Conservation (phyloP, 352 stramenopile genomes). For the Pythium dissotocum region DNA sequence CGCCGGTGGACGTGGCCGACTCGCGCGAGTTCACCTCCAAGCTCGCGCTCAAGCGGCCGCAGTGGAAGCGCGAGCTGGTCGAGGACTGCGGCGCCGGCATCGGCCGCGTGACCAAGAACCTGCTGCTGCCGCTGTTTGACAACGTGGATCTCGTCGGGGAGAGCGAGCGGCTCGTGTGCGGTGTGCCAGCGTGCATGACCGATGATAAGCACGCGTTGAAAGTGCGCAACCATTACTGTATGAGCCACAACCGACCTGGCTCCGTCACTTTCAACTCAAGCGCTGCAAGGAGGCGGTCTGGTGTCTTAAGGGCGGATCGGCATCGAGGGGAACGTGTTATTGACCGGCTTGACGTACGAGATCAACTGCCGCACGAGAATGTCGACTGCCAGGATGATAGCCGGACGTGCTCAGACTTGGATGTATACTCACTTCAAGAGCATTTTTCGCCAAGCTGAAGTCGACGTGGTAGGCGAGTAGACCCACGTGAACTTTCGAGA, state of each 20-base stretch:
- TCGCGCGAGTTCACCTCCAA: conserved; percentile 60
- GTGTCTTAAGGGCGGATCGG: conserved; percentile 58
- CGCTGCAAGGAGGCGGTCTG: conserved; percentile 80
- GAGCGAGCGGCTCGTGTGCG: conserved; percentile 88
- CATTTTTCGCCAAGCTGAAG: conserved; percentile 88
- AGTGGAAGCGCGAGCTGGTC: conserved; percentile 47
- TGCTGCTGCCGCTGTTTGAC: conserved; percentile 89
- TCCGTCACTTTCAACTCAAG: conserved; percentile 92
- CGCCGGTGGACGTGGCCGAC: conserved; percentile 73
- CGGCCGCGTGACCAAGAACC: conserved; percentile 93
- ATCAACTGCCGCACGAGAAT: too few species aligned
- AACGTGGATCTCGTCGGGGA: conserved; percentile 95
- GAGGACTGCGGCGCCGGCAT: conserved; percentile 92
- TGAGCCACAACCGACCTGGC: conserved; percentile 94
- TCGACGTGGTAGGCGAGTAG: conserved; percentile 67
- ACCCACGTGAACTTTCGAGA: conserved; percentile 92
- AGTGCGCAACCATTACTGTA: conserved; percentile 86
- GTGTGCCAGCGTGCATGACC: conserved; percentile 88
- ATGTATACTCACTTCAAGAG: conserved; percentile 94
- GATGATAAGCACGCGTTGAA: conserved; percentile 32
- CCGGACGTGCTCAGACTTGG: conserved; percentile 85
- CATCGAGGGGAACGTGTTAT: conserved; percentile 92
- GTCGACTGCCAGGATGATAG: conserved; percentile 95
- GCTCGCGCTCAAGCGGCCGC: conserved; percentile 43
- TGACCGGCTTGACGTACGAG: conserved; percentile 79